Conservation (phyloP, 169 alveolate genomes). For the Neospora caninum region DNA sequence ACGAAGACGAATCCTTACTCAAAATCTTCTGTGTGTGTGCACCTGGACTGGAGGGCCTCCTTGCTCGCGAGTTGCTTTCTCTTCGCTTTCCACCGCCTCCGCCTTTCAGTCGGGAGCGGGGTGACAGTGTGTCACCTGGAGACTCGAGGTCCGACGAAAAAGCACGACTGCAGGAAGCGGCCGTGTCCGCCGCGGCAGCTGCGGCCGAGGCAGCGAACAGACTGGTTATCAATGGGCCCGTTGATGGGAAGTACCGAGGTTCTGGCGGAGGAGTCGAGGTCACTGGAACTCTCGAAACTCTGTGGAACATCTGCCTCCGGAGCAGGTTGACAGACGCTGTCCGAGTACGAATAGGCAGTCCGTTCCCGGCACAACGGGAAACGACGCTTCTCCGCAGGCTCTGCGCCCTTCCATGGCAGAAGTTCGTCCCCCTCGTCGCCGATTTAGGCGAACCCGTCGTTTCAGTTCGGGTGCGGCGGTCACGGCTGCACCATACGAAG, state of each 20-base stretch:
- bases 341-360: constrained; percentile 52
- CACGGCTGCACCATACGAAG: constrained; percentile 36
- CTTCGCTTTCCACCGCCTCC: constrained; percentile 54
- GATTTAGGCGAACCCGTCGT: constrained; percentile 23
- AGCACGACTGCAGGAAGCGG: constrained; percentile 12
- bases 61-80: constrained; percentile 50
- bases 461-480: constrained; percentile 44
- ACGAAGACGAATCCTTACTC: background rate
- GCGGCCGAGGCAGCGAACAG: background rate
- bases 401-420: constrained; percentile 42
- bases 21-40: constrained; percentile 53
- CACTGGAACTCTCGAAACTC: constrained; percentile 46
- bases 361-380: constrained; percentile 32
- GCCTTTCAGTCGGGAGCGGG: background rate
- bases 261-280: constrained; percentile 40
- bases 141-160: background rate
- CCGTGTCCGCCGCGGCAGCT: constrained; percentile 47
- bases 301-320: constrained; percentile 56
- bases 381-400: background rate
- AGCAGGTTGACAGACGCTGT: constrained; percentile 54
- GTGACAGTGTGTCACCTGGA: constrained; percentile 19
- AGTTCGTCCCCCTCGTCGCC: constrained; percentile 44
- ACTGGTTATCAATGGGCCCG: background rate
- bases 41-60: constrained; percentile 52
- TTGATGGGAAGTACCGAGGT: background rate